These are phyloP conservation scores for Monilinia fructicola DNA, from an alignment of 2,329 filamentous ascomycete genomes.

Conservation along the genomic window DNA sequence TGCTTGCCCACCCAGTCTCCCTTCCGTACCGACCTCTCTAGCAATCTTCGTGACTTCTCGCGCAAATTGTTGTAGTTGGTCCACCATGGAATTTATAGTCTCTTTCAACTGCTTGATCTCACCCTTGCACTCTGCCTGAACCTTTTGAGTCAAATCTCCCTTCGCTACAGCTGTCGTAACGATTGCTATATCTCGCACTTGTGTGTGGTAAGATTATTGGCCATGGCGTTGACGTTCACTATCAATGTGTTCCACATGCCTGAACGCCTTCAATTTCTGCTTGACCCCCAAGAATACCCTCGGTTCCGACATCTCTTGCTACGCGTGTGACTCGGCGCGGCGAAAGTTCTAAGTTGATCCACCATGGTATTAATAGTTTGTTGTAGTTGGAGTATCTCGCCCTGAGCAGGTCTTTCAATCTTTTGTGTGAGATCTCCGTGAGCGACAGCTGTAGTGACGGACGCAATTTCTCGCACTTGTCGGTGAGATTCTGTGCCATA, in stretches of 20 bases:
- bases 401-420: slow-evolving; percentile 76
- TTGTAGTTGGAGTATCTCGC: slow-evolving; percentile 79
- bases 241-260: slow-evolving; percentile 87
- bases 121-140: slow-evolving; percentile 87
- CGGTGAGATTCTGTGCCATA: slow-evolving; percentile 79
- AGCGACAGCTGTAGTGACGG: slow-evolving; percentile 79
- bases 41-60: slow-evolving; percentile 96
- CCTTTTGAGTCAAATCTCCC: slow-evolving; percentile 94
- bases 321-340: slow-evolving; percentile 84
- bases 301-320: slow-evolving; percentile 79
- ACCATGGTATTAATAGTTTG: slow-evolving; percentile 91
- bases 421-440: slow-evolving; percentile 82
- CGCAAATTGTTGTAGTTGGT: slow-evolving; percentile 94
- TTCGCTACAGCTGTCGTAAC: slow-evolving; percentile 70
- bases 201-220: slow-evolving; percentile 79
- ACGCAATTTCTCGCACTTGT: slow-evolving; percentile 85
- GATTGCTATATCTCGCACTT: slow-evolving; percentile 92
- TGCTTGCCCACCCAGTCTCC: slow-evolving; percentile 88
- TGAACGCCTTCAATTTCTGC: slow-evolving; percentile 81
- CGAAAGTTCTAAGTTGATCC: slow-evolving; percentile 79
- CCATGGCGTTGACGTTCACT: slow-evolving; percentile 85
- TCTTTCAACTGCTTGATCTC: slow-evolving; percentile 95
- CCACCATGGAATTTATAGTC: slow-evolving; percentile 99
- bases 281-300: slow-evolving; percentile 79
- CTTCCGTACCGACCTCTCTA: slow-evolving; percentile 94